phyloP scores from a whole-genome alignment of 2,329 filamentous ascomycete genomes.

The Coniochaeta hoffmannii region DNA sequence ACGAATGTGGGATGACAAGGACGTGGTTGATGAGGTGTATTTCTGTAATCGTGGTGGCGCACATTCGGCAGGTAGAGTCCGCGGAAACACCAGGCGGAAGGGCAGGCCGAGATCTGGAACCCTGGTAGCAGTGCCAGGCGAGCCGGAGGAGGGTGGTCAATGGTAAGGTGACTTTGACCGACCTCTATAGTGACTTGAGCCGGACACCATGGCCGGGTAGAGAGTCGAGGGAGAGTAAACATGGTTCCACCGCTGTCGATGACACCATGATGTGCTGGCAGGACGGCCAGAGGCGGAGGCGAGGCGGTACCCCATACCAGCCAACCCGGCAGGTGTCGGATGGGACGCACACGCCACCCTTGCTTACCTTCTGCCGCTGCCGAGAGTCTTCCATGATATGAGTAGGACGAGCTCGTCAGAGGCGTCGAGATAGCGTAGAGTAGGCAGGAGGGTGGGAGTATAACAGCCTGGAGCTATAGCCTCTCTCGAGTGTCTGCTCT shows the following conservation, averaged over 20 bases:
- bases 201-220: neutral
- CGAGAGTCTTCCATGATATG: neutral
- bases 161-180: neutral
- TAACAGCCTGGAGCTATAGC: neutral
- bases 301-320: neutral
- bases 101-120: neutral
- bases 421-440: neutral
- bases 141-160: neutral
- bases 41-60: neutral
- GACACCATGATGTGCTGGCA: constrained; percentile 1
- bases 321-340: neutral
- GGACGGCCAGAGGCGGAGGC: neutral
- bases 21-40: neutral
- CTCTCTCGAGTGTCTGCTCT: neutral
- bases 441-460: neutral
- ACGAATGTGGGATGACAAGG: neutral
- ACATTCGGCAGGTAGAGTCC: neutral
- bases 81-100: neutral
- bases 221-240: neutral
- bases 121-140: neutral
- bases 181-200: neutral
- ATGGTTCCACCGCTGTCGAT: neutral
- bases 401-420: neutral
- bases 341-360: neutral
- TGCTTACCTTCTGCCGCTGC: neutral